Evolutionary conservation across 352 stramenopile species (phyloP).

Genomic region (Phytophthora cryptogea): DNA sequence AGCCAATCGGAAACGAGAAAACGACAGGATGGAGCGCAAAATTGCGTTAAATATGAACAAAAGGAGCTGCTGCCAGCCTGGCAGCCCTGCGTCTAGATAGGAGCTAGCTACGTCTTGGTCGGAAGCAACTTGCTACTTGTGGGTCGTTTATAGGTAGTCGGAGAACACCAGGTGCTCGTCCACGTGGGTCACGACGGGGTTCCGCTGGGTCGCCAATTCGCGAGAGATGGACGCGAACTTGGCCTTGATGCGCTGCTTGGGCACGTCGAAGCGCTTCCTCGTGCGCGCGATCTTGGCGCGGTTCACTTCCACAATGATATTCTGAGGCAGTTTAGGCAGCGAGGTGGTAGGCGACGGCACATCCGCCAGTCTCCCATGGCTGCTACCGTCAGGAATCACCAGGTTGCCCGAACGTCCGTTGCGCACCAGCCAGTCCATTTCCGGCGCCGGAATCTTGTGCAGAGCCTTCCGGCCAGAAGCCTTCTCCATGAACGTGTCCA

Average conservation of each 20-base stretch:
- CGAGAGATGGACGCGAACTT: constrained; percentile 71
- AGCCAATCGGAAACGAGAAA: constrained; percentile 10
- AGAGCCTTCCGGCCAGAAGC: constrained; percentile 64
- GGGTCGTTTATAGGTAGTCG: constrained; percentile 58
- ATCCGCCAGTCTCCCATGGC: constrained; percentile 2
- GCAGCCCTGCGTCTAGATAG: constrained; percentile 21
- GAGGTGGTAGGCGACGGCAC: constrained; percentile 14
- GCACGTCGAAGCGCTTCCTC: constrained; percentile 61
- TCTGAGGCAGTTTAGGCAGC: constrained; percentile 37
- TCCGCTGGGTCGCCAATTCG: constrained; percentile 56
- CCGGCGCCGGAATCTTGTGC: constrained; percentile 67
- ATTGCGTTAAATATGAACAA: constrained; percentile 32
- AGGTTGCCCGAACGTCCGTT: constrained; percentile 47
- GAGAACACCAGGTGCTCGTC: constrained; percentile 78
- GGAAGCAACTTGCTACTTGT: constrained; percentile 6
- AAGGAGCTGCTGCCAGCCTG: constrained; percentile 4
- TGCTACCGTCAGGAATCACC: constrained; percentile 45
- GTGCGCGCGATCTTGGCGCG: constrained; percentile 52
- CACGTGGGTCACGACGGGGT: constrained; percentile 40
- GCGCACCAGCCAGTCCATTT: constrained; percentile 64
- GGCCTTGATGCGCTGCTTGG: constrained; percentile 70
- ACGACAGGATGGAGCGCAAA: constrained; percentile 27
- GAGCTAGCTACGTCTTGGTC: constrained; percentile 17
- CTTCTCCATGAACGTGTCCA: constrained; percentile 77
- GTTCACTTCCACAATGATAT: constrained; percentile 65